Conservation (phyloP, 2,329 filamentous ascomycete genomes). For the Pseudocercospora fuligena region DNA sequence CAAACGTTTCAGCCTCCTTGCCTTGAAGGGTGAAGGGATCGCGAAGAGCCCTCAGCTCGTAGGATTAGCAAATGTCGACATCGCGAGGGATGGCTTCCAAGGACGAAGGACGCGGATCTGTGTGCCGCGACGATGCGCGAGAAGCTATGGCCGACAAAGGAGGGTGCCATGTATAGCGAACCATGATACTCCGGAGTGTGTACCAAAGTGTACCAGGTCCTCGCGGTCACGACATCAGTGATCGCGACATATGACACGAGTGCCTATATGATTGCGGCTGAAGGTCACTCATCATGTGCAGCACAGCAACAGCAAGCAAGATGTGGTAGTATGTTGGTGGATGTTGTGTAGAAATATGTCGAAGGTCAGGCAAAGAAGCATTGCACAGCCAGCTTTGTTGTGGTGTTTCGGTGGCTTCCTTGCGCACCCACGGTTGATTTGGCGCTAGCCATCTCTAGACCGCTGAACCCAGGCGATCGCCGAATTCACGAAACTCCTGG, state of each 20-base stretch:
- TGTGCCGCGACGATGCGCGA: background rate
- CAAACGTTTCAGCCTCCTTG: background rate
- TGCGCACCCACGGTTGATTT: background rate
- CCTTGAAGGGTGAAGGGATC: background rate
- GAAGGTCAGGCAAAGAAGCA: background rate
- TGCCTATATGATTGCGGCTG: background rate
- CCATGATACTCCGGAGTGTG: background rate
- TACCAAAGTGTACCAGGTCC: background rate
- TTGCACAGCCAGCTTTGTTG: background rate
- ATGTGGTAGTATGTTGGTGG: no score
- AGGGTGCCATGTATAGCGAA: background rate
- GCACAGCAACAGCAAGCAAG: background rate
- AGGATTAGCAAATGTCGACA: background rate
- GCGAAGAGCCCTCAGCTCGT: background rate
- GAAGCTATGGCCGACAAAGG: constrained; percentile 4
- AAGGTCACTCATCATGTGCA: background rate
- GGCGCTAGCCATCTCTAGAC: background rate
- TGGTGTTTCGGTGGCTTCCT: background rate
- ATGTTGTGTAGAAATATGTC: no score
- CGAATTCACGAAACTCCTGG: background rate
- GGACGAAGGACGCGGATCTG: constrained; percentile 1
- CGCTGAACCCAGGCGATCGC: background rate
- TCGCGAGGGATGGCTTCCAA: background rate
- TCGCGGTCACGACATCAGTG: background rate
- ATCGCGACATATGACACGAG: background rate